Base-by-base conservation (phyloP, 805 yeast species). In the Yamadazyma akitaensis region DNA sequence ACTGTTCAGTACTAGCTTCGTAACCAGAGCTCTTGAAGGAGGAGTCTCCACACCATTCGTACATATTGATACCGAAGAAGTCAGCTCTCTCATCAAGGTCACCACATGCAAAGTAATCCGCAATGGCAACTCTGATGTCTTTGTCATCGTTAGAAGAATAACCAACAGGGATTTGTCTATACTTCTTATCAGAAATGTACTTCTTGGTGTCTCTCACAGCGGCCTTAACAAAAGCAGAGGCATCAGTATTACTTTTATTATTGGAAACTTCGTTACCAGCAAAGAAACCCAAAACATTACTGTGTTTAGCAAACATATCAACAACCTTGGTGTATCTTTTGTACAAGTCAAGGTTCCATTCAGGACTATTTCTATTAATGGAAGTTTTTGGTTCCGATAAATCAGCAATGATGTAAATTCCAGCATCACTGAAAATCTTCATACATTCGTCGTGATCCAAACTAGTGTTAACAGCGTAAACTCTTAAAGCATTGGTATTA, bases 181-280 rank as follows among this genome's bases (percentile, higher is more conserved):
- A 88, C 26, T 75, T 72, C 65, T 81, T 71, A 46, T 70, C 75
- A 44, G 72, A 66, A 56, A 94, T 87, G 69, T 94, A 90, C 14
- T 75, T 60, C 69, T 88, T 91, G 61, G 79, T 77, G 64, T 92
- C 99, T 68, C 99, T 84, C 51, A 94, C 77, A 14, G 98, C 96
- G 26, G 98, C 97, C 76, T 92, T 94, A 47, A 94, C 96, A 67
- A 83, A 92, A 1, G 97, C 89, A 25, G 97, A 90, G 28, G 97
- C 88, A 56, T 82, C 84, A 12, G 97, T 87, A 67, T 88, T 91
- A 41, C 89, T 71, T 37, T 68, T 70, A 61, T 88, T 89, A 67
- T 91, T 92, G 50, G 92, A 81, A 44, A 94, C 98, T 76, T 92
- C 99, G 68, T 94, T 94, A 51, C 98, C 99, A 25, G 98, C 98